Conservation (phyloP, 1,139 yeast genomes). For the Blastobotrys capitulatus region DNA sequence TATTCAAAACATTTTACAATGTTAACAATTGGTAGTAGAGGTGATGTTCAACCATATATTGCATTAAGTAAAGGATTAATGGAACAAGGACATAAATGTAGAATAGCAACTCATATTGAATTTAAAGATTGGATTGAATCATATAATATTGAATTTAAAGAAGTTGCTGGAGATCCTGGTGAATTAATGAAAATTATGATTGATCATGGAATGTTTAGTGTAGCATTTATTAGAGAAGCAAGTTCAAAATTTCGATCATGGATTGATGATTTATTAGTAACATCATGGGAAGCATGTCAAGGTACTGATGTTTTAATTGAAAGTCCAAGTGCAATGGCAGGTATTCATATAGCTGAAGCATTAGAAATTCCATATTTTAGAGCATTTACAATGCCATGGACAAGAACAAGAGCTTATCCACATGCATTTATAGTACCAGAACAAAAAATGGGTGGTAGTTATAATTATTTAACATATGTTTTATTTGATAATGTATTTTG, state of each 20-base stretch:
- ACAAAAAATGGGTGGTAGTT: slow-evolving; percentile 86
- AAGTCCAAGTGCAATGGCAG: slow-evolving; percentile 94
- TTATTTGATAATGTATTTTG: slow-evolving; percentile 89
- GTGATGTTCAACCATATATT: slow-evolving; percentile 94
- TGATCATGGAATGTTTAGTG: slow-evolving; percentile 80
- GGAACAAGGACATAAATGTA: slow-evolving; percentile 75
- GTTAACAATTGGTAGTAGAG: slow-evolving; percentile 88
- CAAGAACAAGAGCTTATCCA: slow-evolving; percentile 89
- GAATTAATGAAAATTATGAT: slow-evolving; percentile 92
- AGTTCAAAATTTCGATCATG: slow-evolving; percentile 69
- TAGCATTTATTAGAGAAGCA: slow-evolving; percentile 79
- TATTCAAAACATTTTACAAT: slow-evolving; percentile 54
- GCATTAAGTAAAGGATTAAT: slow-evolving; percentile 77
- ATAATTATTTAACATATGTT: slow-evolving; percentile 86
- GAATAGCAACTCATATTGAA: slow-evolving; percentile 81
- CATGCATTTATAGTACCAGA: slow-evolving; percentile 96
- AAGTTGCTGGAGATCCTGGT: slow-evolving; percentile 89
- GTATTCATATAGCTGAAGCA: slow-evolving; percentile 92
- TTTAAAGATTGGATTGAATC: slow-evolving; percentile 67
- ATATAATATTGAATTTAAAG: slow-evolving; percentile 63
- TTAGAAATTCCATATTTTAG: slow-evolving; percentile 83
- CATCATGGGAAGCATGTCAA: slow-evolving; percentile 85
- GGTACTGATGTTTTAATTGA: slow-evolving; percentile 81
- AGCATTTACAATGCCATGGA: slow-evolving; percentile 99
- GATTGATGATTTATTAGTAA: slow-evolving; percentile 63